Evolutionary conservation across 2,329 filamentous ascomycete genomes (phyloP).

Genomic region (Aureobasidium pullulans): DNA sequence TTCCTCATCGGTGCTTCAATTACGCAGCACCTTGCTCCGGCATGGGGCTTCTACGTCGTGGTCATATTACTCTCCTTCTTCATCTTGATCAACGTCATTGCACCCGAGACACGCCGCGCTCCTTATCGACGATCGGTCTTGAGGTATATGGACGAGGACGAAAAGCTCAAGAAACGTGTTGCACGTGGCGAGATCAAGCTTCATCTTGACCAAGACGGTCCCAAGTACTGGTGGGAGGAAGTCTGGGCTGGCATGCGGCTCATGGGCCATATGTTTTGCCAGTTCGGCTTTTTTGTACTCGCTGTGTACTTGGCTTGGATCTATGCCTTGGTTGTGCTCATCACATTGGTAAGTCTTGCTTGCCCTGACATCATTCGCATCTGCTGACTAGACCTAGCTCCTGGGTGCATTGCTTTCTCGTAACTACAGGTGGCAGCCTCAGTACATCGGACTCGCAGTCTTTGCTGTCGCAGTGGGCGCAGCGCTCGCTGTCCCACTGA

Average conservation of each 20-base stretch:
- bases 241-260: constrained; percentile 62
- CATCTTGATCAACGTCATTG: constrained; percentile 61
- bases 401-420: constrained; percentile 65
- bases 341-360: constrained; percentile 53
- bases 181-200: constrained; percentile 70
- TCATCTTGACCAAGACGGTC: constrained; percentile 64
- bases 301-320: constrained; percentile 71
- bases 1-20: constrained; percentile 65
- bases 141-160: constrained; percentile 50
- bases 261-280: constrained; percentile 62
- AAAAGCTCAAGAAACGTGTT: constrained; percentile 46
- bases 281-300: constrained; percentile 66
- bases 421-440: constrained; percentile 57
- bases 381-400: constrained; percentile 32
- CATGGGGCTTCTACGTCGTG: constrained; percentile 70
- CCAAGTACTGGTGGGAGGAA: constrained; percentile 71
- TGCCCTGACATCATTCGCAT: not conserved
- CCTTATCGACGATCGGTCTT: constrained; percentile 61
- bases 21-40: constrained; percentile 56
- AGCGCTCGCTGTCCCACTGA: constrained; percentile 62
- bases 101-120: constrained; percentile 64
- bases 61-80: constrained; percentile 60
- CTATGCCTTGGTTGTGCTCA: constrained; percentile 65
- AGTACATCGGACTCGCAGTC: constrained; percentile 60
- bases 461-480: constrained; percentile 61